Conservation (phyloP, 169 alveolate genomes). For the Blepharisma undulans region DNA sequence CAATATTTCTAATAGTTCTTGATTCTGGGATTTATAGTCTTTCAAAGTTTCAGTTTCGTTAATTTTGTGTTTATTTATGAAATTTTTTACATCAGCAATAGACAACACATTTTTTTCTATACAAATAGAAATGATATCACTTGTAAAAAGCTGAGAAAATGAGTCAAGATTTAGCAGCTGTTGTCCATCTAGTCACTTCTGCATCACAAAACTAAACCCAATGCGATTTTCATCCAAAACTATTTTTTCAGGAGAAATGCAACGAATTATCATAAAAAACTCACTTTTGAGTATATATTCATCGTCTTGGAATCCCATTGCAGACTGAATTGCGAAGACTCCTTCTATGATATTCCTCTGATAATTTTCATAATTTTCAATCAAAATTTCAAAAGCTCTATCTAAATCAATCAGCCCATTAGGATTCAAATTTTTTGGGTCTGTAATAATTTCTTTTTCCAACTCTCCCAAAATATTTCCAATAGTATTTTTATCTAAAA, state of each 20-base stretch:
- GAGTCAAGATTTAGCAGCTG: no score
- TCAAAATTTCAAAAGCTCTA: background rate
- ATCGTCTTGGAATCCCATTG: constrained; percentile 20
- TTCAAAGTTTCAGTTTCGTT: no score
- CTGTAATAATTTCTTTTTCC: background rate
- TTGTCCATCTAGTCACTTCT: no score
- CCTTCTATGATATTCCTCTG: background rate
- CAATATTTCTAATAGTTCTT: no score
- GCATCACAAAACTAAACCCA: no score
- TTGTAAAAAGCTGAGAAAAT: no score
- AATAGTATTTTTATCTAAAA: background rate
- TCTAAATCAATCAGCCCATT: constrained; percentile 20
- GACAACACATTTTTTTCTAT: background rate
- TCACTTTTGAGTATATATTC: background rate
- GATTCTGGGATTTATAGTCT: no score
- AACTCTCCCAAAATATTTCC: background rate
- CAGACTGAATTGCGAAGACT: background rate
- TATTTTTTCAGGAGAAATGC: constrained; percentile 9
- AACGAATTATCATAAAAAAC: background rate
- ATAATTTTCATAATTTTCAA: background rate
- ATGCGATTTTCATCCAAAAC: background rate
- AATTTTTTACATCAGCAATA: constrained; percentile 1
- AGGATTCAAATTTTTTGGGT: constrained; percentile 30
- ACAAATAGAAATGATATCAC: background rate
- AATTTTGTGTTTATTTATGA: background rate